Evolutionary conservation across 2,329 filamentous ascomycete species (phyloP), one percentile per base, ranked within the genome.

Genomic region (Phialemoniopsis sp.): DNA sequence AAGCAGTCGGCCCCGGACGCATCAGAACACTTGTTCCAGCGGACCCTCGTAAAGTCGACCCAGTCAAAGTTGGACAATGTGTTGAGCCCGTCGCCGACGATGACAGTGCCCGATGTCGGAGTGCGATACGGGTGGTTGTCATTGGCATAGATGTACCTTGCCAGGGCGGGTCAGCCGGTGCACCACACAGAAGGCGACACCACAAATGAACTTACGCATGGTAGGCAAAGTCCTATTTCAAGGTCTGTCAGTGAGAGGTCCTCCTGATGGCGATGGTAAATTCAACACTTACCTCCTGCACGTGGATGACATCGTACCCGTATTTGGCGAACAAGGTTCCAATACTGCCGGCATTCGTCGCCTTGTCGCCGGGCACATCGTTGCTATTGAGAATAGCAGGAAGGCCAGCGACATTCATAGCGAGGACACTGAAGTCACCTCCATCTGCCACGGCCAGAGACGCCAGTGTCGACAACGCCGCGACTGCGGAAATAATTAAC

Each of bases 201-300:
- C n/a, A n/a, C n/a, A n/a, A n/a, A n/a, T n/a, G n/a, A 6, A 26
- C 21, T 26, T 26, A 26, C 21, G 76, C 73, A 48, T 86, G 80
- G 57, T 78, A 85, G 60, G 82, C 82, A 66, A 85, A 85, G 55
- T 85, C 78, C 65, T 68, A n/a, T n/a, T n/a, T n/a, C n/a, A 26
- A 26, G 21, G 10, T 26, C 39, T 34, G 39, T n/a, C n/a, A n/a
- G n/a, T n/a, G n/a, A n/a, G n/a, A n/a, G n/a, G n/a, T n/a, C n/a
- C n/a, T n/a, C n/a, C n/a, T n/a, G n/a, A n/a, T n/a, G n/a, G n/a
- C n/a, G n/a, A n/a, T n/a, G n/a, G 42, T 32, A 19, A 31, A 46
- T 47, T 46, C 17, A 26, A 26, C 17, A 32, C 45, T 17, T 45
- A 72, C 71, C 64, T 85, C 82, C 55, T 86, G 82, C 13, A 82